Percentiles rank a stretch among this genome's conserved stretches.
Conservation (phyloP, 305 asterid species). For the Solanum chacoense region DNA sequence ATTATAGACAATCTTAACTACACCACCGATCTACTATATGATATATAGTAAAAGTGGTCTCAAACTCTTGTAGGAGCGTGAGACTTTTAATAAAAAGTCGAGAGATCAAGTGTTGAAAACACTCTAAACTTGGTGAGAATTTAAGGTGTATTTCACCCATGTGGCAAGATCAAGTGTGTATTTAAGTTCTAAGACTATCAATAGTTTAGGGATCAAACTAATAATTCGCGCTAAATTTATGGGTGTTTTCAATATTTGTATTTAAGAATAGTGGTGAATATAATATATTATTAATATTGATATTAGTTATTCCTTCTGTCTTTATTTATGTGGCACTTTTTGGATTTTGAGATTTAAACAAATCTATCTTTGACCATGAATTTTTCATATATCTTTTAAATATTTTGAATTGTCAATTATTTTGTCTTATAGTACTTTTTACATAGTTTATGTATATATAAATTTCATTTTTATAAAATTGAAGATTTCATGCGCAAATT, state of each 20-base stretch:
- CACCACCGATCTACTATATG: accelerated
- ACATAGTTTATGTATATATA: background rate
- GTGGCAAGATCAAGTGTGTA: background rate
- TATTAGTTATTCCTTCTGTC: background rate
- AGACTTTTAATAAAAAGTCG: too few relatives aligned
- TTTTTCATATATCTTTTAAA: too few relatives aligned
- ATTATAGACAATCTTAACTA: too few relatives aligned
- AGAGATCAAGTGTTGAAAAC: background rate
- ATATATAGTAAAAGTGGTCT: too few relatives aligned
- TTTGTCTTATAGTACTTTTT: background rate
- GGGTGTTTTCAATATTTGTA: too few relatives aligned
- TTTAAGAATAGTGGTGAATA: background rate
- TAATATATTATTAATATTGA: background rate
- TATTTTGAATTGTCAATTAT: background rate
- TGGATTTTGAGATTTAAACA: background rate
- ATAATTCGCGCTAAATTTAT: background rate
- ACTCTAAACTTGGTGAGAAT: background rate
- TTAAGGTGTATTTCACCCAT: background rate
- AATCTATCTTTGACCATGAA: background rate
- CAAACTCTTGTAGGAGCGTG: background rate
- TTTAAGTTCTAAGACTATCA: background rate
- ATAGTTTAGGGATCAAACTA: background rate
- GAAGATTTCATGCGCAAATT: background rate
- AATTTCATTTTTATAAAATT: too few relatives aligned
- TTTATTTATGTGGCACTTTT: too few relatives aligned